Evolutionary conservation across 140 eudicot species (phyloP).

Genomic region (Senecio squalidus): DNA sequence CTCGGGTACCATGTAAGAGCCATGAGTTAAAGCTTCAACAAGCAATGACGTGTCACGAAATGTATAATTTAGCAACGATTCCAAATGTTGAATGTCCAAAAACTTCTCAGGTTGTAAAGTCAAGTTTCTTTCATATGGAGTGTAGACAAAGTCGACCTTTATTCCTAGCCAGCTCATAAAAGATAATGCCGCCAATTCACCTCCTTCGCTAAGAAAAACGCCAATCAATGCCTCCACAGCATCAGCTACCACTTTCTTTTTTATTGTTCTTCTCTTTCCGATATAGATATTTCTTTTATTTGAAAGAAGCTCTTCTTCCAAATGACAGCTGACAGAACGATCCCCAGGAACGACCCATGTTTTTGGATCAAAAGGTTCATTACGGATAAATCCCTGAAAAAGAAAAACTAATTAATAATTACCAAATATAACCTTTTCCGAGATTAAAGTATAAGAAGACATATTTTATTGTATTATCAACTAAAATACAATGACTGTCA

Average conservation of each 20-base stretch:
- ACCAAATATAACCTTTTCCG: constrained; percentile 3
- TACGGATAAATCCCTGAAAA: constrained; percentile 78
- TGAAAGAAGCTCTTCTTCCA: constrained; percentile 36
- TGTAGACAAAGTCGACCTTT: constrained; percentile 39
- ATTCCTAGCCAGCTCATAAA: constrained; percentile 89
- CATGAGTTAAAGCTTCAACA: constrained; percentile 85
- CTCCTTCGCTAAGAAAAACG: constrained; percentile 58
- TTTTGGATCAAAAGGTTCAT: constrained; percentile 70
- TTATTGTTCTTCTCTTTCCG: constrained; percentile 32
- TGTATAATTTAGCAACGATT: constrained; percentile 42
- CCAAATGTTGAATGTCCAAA: constrained; percentile 37
- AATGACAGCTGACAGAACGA: constrained; percentile 1
- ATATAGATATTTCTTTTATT: constrained; percentile 31
- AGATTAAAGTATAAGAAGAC: neutral
- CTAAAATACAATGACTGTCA: too few species aligned
- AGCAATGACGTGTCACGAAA: constrained; percentile 66
- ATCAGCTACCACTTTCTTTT: constrained; percentile 69
- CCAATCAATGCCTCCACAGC: constrained; percentile 90
- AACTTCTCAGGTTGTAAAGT: constrained; percentile 35
- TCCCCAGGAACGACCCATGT: constrained; percentile 75
- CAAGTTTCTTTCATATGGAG: constrained; percentile 36
- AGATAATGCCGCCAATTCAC: constrained; percentile 70
- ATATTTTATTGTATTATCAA: too few species aligned
- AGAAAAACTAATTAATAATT: constrained; percentile 6
- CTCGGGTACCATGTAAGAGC: constrained; percentile 78